phyloP scores from a whole-genome alignment of 768 basidiomycete genomes.

The Lactifluus piperatus region DNA sequence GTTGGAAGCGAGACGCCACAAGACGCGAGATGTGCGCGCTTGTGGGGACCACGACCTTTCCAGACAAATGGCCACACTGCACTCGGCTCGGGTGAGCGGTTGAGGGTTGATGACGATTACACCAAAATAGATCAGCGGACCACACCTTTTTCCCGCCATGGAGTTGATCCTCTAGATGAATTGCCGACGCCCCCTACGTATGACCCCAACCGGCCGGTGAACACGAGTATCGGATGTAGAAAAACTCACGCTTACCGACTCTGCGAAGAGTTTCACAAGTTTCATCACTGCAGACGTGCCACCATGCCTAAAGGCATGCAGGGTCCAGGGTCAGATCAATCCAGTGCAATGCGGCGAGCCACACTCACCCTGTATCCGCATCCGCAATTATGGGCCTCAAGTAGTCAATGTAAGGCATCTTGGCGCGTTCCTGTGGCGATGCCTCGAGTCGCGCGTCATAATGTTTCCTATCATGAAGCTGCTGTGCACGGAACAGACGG shows the following conservation, averaged over 20 bases:
- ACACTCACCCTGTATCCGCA: constrained; percentile 79
- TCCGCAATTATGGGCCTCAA: constrained; percentile 91
- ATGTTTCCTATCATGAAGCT: constrained; percentile 87
- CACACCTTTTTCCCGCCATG: constrained; percentile 86
- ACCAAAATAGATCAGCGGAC: background rate
- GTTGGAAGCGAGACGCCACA: constrained; percentile 79
- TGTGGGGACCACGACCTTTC: constrained; percentile 88
- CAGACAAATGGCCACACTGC: constrained; percentile 80
- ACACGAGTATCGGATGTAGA: background rate
- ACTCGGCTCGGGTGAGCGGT: background rate
- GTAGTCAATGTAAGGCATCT: constrained; percentile 78
- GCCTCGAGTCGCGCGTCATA: constrained; percentile 76
- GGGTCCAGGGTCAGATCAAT: constrained; percentile 6
- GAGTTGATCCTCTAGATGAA: constrained; percentile 91
- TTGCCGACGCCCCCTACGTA: constrained; percentile 71
- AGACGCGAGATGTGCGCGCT: constrained; percentile 82
- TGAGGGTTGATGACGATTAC: background rate
- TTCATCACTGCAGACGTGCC: constrained; percentile 94
- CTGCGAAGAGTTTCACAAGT: constrained; percentile 88
- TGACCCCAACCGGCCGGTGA: background rate
- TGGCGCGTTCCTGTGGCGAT: constrained; percentile 52
- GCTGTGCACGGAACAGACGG: constrained; percentile 83
- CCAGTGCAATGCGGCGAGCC: background rate
- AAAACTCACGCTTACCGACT: constrained; percentile 45
- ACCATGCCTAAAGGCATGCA: constrained; percentile 58